These are phyloP conservation scores for Coemansia biformis DNA, from an alignment of 192 early-diverging fungal genomes.

Conservation along the genomic window DNA sequence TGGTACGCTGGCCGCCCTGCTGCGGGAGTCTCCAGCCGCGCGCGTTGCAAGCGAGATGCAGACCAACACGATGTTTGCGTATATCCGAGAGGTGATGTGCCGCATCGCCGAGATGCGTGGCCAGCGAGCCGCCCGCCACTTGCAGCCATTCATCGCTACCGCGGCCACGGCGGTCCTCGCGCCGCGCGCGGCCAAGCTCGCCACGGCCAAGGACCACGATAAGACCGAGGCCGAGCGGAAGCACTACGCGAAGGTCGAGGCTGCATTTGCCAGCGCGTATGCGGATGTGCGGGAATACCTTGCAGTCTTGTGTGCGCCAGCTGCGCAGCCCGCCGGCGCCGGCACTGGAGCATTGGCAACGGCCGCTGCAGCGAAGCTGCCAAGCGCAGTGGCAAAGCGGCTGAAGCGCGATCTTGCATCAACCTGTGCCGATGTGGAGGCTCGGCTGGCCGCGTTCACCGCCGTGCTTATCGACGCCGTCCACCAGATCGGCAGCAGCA, in stretches of 20 bases:
- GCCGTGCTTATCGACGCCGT: conserved; percentile 4
- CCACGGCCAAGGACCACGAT: conserved; percentile 5
- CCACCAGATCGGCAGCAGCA: neutral
- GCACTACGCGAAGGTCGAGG: conserved; percentile 14
- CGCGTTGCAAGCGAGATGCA: conserved; percentile 16
- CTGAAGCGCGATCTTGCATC: conserved; percentile 4
- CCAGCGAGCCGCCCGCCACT: neutral
- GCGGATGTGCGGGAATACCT: neutral
- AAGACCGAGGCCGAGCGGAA: conserved; percentile 1
- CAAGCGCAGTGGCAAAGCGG: neutral
- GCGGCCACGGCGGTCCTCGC: conserved; percentile 17
- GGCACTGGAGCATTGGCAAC: too few relatives aligned
- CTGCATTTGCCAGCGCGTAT: conserved; percentile 8
- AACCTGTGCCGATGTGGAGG: conserved; percentile 19
- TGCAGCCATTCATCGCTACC: conserved; percentile 6
- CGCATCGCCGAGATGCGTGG: conserved; percentile 19
- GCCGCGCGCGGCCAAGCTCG: conserved; percentile 24
- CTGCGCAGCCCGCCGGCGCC: too few relatives aligned
- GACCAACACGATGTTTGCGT: conserved; percentile 6
- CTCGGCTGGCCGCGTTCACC: conserved; percentile 8
- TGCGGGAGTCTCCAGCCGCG: conserved; percentile 3
- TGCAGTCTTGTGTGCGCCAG: neutral
- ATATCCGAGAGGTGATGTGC: conserved; percentile 29
- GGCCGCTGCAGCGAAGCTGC: neutral
- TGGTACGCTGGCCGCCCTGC: conserved; percentile 13